These are phyloP conservation scores for Penicillium dipodomyicola DNA, from an alignment of 495 filamentous ascomycete species.

Conservation along the genomic window DNA sequence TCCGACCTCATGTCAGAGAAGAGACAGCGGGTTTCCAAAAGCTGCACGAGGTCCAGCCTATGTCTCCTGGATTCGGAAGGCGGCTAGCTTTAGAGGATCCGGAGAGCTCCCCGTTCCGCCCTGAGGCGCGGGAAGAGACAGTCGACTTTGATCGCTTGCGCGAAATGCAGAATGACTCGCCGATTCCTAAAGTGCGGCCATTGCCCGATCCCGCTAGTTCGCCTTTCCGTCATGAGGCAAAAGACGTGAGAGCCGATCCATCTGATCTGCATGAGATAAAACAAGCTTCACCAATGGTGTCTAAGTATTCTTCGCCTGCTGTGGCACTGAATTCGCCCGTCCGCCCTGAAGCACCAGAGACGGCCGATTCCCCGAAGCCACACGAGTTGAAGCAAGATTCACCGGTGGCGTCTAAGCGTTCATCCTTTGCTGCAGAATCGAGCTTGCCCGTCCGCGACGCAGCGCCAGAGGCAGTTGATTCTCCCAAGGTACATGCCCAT, in stretches of 20 bases:
- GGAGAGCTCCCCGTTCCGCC: constrained; percentile 37
- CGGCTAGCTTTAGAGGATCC: constrained; percentile 16
- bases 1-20: constrained; percentile 32
- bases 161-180: constrained; percentile 6
- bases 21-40: constrained; percentile 32
- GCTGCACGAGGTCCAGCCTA: constrained; percentile 23
- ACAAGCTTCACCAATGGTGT: constrained; percentile 1
- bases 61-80: constrained; percentile 22
- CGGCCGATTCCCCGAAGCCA: neutral
- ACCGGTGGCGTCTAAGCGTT: neutral
- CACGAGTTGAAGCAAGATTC: neutral
- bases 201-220: constrained; percentile 1
- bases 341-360: neutral
- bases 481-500: neutral
- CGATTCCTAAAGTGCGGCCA: neutral
- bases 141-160: constrained; percentile 30
- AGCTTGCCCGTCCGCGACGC: neutral
- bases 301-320: neutral
- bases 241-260: constrained; percentile 8
- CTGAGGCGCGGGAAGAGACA: constrained; percentile 30
- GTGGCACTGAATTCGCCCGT: neutral
- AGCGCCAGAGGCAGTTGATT: neutral
- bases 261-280: constrained; percentile 6
- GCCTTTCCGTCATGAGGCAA: constrained; percentile 9
- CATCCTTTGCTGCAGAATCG: neutral